These are phyloP conservation scores for Daldinia grandis DNA, from an alignment of 495 filamentous ascomycete species.

Conservation along the genomic window DNA sequence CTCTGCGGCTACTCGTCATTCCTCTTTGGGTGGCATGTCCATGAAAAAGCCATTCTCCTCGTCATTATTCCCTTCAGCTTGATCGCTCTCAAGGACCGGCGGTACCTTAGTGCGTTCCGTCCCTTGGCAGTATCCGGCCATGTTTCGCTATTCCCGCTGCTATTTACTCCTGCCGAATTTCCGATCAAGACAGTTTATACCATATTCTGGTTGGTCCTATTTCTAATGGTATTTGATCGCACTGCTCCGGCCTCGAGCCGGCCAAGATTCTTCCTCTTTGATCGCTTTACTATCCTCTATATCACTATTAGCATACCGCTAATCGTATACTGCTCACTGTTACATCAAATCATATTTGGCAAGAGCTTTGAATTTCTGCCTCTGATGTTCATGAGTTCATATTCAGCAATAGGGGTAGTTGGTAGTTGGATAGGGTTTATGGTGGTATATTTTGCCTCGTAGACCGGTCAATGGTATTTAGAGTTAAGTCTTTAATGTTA, in stretches of 20 bases:
- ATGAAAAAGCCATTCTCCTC: conserved; percentile 95
- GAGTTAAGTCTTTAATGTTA: conserved; percentile 6
- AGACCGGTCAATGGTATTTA: conserved; percentile 18
- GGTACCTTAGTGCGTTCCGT: conserved; percentile 90
- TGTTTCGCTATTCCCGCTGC: conserved; percentile 91
- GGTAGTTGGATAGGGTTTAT: conserved; percentile 96
- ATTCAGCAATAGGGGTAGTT: conserved; percentile 92
- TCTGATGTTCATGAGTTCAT: conserved; percentile 96
- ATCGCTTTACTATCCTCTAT: conserved; percentile 89
- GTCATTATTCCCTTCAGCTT: conserved; percentile 96
- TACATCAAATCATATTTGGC: conserved; percentile 85
- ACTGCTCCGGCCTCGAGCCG: conserved; percentile 81
- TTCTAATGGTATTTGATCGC: conserved; percentile 84
- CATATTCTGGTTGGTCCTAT: conserved; percentile 86
- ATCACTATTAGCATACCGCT: conserved; percentile 87
- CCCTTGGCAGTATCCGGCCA: conserved; percentile 93
- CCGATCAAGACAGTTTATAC: conserved; percentile 94
- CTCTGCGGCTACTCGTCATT: conserved; percentile 98
- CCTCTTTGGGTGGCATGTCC: conserved; percentile 98
- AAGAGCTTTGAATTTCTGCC: conserved; percentile 88
- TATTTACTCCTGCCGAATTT: conserved; percentile 92
- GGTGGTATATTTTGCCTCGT: conserved; percentile 88
- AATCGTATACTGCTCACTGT: conserved; percentile 84
- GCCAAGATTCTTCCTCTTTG: conserved; percentile 83
- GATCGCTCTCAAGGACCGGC: conserved; percentile 89